Conservation (phyloP, 192 early-diverging fungal species). For the Backusella morwellensis region DNA sequence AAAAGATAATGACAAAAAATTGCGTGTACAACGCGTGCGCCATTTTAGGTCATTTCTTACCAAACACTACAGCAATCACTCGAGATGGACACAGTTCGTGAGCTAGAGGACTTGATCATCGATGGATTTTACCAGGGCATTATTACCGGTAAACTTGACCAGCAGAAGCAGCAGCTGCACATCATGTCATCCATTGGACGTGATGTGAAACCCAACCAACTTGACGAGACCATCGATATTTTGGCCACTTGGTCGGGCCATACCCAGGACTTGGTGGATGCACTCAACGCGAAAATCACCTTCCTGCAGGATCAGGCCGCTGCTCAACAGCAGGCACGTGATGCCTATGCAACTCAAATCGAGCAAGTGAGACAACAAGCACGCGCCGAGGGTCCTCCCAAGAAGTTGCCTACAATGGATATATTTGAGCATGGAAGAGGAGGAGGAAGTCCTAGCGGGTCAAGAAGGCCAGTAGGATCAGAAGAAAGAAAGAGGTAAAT, state of each 20-base stretch:
- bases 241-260: slow-evolving; percentile 62
- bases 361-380: background rate
- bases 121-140: slow-evolving; percentile 81
- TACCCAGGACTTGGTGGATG: slow-evolving; percentile 50
- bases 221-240: slow-evolving; percentile 49
- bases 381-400: background rate
- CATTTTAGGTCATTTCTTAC: slow-evolving; percentile 67
- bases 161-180: slow-evolving; percentile 68
- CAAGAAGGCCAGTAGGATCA: background rate
- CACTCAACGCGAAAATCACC: slow-evolving; percentile 52
- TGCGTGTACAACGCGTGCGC: background rate
- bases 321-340: background rate
- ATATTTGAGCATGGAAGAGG: background rate
- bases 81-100: slow-evolving; percentile 74
- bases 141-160: slow-evolving; percentile 80
- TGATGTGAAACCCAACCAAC: slow-evolving; percentile 68
- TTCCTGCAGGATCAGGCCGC: background rate
- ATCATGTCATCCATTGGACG: slow-evolving; percentile 83
- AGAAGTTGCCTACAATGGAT: slow-evolving; percentile 1
- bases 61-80: slow-evolving; percentile 58
- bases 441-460: background rate
- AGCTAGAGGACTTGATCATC: slow-evolving; percentile 87
- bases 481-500: background rate
- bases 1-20: background rate
- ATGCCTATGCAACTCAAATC: background rate